Percentiles rank a stretch among this genome's conserved stretches.
Conservation (phyloP, 345 rosid species). For the Rhizophora apiculata region DNA sequence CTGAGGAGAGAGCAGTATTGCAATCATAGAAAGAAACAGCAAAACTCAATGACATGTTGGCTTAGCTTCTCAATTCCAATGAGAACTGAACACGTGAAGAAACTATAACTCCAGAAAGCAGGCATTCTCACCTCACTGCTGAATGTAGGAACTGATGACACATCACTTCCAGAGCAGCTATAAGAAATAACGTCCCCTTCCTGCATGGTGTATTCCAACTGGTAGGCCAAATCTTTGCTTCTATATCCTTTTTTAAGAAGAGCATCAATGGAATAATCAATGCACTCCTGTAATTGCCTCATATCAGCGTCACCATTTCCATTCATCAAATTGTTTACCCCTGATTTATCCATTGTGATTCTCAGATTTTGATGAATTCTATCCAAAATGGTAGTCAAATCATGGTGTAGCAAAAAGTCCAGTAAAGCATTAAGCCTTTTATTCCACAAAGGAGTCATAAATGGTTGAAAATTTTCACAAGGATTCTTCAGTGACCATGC, state of each 20-base stretch:
- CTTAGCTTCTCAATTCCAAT: background rate
- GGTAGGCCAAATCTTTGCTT: constrained; percentile 17
- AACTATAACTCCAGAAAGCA: background rate
- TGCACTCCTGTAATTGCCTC: constrained; percentile 37
- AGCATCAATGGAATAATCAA: constrained; percentile 44
- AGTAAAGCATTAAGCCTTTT: constrained; percentile 57
- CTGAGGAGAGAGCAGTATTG: background rate
- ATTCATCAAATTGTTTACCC: constrained; percentile 23
- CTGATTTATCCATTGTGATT: constrained; percentile 36
- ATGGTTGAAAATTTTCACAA: constrained; percentile 42
- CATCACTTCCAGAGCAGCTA: constrained; percentile 31
- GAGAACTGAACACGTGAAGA: background rate
- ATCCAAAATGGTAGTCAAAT: constrained; percentile 51
- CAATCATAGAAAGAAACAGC: background rate
- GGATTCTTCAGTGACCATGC: constrained; percentile 86
- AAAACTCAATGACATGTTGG: background rate
- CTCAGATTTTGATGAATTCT: constrained; percentile 53
- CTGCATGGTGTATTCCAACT: constrained; percentile 19
- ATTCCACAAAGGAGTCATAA: constrained; percentile 50
- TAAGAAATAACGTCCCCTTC: constrained; percentile 26
- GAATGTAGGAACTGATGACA: constrained; percentile 32
- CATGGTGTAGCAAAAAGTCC: constrained; percentile 50
- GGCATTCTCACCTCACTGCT: constrained; percentile 45
- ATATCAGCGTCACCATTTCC: constrained; percentile 40
- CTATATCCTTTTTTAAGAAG: constrained; percentile 32